Evolutionary conservation across 768 basidiomycete genomes (phyloP).

Genomic region (Amanita inopinata): DNA sequence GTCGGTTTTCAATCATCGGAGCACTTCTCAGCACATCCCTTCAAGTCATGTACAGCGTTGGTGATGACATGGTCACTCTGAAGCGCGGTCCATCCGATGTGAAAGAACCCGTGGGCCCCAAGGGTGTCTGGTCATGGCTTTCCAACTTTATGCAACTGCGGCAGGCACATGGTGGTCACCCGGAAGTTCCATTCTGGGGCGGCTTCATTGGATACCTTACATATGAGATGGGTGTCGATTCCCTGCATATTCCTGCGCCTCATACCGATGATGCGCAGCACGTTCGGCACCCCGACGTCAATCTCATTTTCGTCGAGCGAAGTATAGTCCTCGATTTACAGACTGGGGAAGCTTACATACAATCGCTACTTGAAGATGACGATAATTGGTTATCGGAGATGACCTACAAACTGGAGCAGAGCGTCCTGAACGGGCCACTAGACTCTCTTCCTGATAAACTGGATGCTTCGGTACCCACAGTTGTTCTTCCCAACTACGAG

Average conservation of each 20-base stretch:
- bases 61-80: conserved; percentile 39
- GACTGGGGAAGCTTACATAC: conserved; percentile 44
- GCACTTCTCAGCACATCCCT: conserved; percentile 43
- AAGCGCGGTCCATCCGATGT: conserved; percentile 24
- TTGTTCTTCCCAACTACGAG: conserved; percentile 47
- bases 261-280: conserved; percentile 12
- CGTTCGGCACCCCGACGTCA: conserved; percentile 56
- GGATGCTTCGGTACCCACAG: no score
- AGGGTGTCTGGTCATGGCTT: conserved; percentile 69
- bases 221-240: conserved; percentile 66
- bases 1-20: conserved; percentile 65
- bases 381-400: conserved; percentile 49
- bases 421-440: no score
- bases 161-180: conserved; percentile 35
- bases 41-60: conserved; percentile 48
- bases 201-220: conserved; percentile 71
- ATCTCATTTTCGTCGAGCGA: conserved; percentile 69
- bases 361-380: conserved; percentile 54
- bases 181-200: conserved; percentile 72
- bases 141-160: conserved; percentile 53
- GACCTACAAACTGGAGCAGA: conserved; percentile 19
- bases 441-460: no score
- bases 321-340: conserved; percentile 59
- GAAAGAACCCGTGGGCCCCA: conserved; percentile 34
- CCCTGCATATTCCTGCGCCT: conserved; percentile 36